Percentiles rank a stretch among this genome's conserved stretches.
These are phyloP conservation scores for Tetradesmus obliquus DNA, from an alignment of 139 green algal genomes.

Conservation along the genomic window DNA sequence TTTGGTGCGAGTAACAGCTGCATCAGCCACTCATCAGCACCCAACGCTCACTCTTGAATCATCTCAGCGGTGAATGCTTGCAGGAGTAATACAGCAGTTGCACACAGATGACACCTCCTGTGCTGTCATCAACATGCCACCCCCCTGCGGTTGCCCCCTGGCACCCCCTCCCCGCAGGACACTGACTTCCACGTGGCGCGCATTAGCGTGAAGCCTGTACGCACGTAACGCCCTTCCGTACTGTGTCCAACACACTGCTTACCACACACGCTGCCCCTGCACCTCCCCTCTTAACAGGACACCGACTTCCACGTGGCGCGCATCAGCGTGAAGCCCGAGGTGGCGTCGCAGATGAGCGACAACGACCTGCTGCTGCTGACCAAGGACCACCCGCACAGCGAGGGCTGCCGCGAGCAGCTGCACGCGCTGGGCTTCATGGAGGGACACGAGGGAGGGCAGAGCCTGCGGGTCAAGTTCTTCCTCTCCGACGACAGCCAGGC, in stretches of 20 bases:
- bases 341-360: slow-evolving; percentile 60
- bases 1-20: no score
- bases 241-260: neutral
- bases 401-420: slow-evolving; percentile 49
- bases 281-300: slow-evolving; percentile 48
- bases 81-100: no score
- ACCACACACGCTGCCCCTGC: neutral
- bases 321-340: slow-evolving; percentile 53
- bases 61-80: no score
- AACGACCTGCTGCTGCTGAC: slow-evolving; percentile 90
- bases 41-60: no score
- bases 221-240: neutral
- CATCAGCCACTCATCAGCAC: no score
- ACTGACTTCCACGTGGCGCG: slow-evolving; percentile 64
- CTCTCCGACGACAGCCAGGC: slow-evolving; percentile 67
- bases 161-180: slow-evolving; percentile 50
- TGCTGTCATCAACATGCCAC: no score
- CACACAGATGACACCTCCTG: no score
- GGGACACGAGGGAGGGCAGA: slow-evolving; percentile 69
- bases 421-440: slow-evolving; percentile 79
- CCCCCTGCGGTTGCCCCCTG: no score
- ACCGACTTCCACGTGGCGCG: slow-evolving; percentile 63
- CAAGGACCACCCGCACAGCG: slow-evolving; percentile 76
- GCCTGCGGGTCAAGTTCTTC: slow-evolving; percentile 75
- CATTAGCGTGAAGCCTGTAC: slow-evolving; percentile 54